phyloP scores from a whole-genome alignment of 805 yeast genomes.

The Saccharomycopsis sp. region DNA sequence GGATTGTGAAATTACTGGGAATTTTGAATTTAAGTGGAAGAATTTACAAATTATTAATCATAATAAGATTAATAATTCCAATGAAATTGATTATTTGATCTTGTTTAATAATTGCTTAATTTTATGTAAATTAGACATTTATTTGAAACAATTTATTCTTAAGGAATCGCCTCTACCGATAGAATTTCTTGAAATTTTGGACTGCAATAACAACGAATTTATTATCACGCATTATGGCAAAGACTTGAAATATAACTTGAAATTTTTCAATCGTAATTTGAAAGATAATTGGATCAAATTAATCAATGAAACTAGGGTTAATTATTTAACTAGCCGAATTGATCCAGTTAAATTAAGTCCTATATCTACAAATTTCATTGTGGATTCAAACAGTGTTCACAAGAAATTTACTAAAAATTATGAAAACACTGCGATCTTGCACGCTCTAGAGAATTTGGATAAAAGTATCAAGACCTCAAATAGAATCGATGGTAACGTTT shows the following conservation, averaged over 20 bases:
- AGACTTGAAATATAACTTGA: slow-evolving; percentile 8
- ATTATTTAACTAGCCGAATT: slow-evolving; percentile 10
- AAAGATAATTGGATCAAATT: slow-evolving; percentile 17
- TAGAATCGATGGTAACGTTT: slow-evolving; percentile 12
- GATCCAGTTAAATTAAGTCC: slow-evolving; percentile 18
- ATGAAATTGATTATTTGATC: slow-evolving; percentile 18
- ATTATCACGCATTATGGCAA: slow-evolving; percentile 12
- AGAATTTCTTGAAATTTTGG: slow-evolving; percentile 17
- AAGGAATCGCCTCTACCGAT: slow-evolving; percentile 21
- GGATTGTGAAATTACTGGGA: slow-evolving; percentile 16
- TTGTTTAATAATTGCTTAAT: slow-evolving; percentile 20
- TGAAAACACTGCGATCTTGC: slow-evolving; percentile 8
- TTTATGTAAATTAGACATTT: slow-evolving; percentile 19
- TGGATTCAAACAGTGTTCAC: background rate
- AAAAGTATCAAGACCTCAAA: slow-evolving; percentile 9
- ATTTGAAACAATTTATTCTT: slow-evolving; percentile 17
- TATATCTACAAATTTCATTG: slow-evolving; percentile 11
- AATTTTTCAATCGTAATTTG: slow-evolving; percentile 13
- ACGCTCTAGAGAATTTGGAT: slow-evolving; percentile 11
- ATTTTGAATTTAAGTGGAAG: slow-evolving; percentile 19
- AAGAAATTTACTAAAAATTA: slow-evolving; percentile 1
- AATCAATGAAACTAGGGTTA: slow-evolving; percentile 16
- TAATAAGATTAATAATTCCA: slow-evolving; percentile 19
- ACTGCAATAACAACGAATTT: slow-evolving; percentile 9
- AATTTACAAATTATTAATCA: slow-evolving; percentile 17